phyloP scores from a whole-genome alignment of 106 monocot species.

The Acanthochlamys bracteata region DNA sequence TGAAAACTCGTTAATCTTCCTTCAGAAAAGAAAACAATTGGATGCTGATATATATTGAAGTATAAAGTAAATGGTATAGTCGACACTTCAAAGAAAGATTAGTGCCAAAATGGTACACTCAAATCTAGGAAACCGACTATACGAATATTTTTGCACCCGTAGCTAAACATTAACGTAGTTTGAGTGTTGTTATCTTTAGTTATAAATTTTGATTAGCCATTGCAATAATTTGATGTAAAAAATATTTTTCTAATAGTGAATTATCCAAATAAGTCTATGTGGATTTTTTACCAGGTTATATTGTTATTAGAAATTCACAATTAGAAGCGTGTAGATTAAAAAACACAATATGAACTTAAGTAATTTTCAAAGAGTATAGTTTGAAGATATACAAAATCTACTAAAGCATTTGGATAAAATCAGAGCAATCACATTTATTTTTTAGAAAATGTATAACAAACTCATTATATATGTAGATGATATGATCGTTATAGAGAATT shows the following conservation, averaged over 20 bases:
- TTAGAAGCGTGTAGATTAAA: not conserved
- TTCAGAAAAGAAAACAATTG: no score
- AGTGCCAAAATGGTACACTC: no score
- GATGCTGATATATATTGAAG: no score
- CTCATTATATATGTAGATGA: not conserved
- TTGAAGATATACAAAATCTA: not conserved
- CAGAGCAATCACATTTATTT: not conserved
- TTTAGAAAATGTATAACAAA: not conserved
- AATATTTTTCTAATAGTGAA: not conserved
- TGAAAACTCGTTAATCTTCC: no score
- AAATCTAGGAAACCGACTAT: no score
- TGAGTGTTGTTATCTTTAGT: no score
- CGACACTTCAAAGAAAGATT: no score
- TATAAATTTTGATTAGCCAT: no score
- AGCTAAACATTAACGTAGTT: no score
- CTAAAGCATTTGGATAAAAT: not conserved
- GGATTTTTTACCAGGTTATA: not conserved
- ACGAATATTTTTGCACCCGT: no score
- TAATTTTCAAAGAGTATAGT: not conserved
- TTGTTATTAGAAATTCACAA: not conserved
- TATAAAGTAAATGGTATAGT: no score
- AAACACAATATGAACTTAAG: not conserved
- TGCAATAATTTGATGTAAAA: not conserved
- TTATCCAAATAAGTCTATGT: not conserved
- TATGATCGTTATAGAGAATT: not conserved